phyloP scores from a whole-genome alignment of 257 asterid genomes.

The Galeopsis tetrahit region DNA sequence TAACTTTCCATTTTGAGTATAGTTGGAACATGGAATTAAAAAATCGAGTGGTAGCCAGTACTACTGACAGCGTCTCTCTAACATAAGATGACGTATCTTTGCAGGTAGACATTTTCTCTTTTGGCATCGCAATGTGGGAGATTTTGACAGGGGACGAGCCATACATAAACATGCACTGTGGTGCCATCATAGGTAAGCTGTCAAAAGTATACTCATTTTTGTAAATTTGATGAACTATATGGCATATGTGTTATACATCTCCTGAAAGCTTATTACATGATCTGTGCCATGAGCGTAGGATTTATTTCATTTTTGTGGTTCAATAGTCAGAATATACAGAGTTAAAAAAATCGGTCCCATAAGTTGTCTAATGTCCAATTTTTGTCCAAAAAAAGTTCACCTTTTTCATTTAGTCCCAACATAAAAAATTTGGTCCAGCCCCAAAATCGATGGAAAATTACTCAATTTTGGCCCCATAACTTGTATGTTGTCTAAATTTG shows the following conservation, averaged over 20 bases:
- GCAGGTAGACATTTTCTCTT: constrained; percentile 89
- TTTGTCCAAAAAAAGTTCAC: too few relatives aligned
- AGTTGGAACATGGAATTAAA: background rate
- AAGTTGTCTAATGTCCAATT: too few relatives aligned
- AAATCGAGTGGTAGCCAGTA: background rate
- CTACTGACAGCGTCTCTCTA: background rate
- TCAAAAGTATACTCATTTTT: background rate
- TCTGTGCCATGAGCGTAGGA: background rate
- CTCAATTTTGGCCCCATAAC: too few relatives aligned
- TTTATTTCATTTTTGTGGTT: background rate
- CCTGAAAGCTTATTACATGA: background rate
- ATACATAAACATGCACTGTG: constrained; percentile 82
- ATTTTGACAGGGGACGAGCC: constrained; percentile 89
- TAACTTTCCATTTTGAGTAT: background rate
- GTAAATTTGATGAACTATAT: background rate
- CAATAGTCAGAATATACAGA: background rate
- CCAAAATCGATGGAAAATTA: too few relatives aligned
- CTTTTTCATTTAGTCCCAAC: too few relatives aligned
- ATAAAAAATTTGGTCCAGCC: too few relatives aligned
- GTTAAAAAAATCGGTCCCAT: too few relatives aligned
- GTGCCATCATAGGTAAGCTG: constrained; percentile 80
- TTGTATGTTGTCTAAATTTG: too few relatives aligned
- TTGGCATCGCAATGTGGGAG: constrained; percentile 93
- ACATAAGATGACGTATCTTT: constrained; percentile 14
- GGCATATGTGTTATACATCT: background rate